A percentile compares a stretch with the other conserved stretches of the same genome.
phyloP scores from a whole-genome alignment of 495 filamentous ascomycete species.

The Hypoxylon intermedium region DNA sequence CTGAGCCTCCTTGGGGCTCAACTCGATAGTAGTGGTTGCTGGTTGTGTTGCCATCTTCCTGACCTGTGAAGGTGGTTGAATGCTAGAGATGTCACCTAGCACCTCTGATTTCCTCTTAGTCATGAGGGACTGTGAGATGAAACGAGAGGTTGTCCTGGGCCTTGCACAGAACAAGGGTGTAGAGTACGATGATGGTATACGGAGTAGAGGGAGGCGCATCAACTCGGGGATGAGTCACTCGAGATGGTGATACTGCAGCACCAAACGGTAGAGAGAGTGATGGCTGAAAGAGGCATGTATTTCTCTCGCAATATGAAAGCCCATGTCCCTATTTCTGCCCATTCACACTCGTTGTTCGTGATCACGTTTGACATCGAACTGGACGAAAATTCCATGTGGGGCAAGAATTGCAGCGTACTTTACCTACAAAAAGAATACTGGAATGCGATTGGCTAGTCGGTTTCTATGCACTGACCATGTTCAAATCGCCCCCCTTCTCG shows the following conservation, averaged over 20 bases:
- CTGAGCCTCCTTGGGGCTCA: conserved; percentile 71
- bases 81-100: conserved; percentile 18
- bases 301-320: neutral
- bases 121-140: conserved; percentile 23
- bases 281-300: neutral
- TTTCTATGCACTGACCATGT: conserved; percentile 14
- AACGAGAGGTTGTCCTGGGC: conserved; percentile 1
- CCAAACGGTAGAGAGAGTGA: neutral
- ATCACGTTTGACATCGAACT: neutral
- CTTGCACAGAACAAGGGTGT: neutral
- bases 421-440: neutral
- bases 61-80: conserved; percentile 21
- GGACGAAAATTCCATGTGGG: neutral
- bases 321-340: too few species aligned
- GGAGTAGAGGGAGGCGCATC: conserved; percentile 25
- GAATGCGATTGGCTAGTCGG: conserved; percentile 16
- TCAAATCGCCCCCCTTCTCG: neutral
- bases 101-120: conserved; percentile 38
- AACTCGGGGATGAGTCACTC: conserved; percentile 25
- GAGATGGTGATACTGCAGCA: neutral
- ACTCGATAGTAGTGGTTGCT: conserved; percentile 55
- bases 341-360: neutral
- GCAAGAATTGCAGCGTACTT: neutral
- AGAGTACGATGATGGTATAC: neutral
- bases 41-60: conserved; percentile 40